phyloP scores from a whole-genome alignment of 2,329 filamentous ascomycete species.

The Podosphaera fusca region DNA sequence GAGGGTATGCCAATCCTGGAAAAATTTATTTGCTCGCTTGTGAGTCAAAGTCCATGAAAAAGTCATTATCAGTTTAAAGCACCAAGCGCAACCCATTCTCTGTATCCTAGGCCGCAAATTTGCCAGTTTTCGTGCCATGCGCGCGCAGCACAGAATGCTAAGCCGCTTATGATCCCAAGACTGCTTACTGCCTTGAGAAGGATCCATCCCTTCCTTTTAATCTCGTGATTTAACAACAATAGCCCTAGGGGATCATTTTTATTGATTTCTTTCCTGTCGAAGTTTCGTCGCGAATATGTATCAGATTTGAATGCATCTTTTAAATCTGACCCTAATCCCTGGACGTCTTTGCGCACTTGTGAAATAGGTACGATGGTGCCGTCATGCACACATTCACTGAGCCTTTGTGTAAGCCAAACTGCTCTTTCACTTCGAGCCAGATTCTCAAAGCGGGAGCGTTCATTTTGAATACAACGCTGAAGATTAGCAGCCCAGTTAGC shows the following conservation, averaged over 20 bases:
- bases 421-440: slow-evolving; percentile 39
- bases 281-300: slow-evolving; percentile 5
- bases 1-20: too few relatives aligned
- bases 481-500: slow-evolving; percentile 67
- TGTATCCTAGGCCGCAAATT: slow-evolving; percentile 6
- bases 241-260: slow-evolving; percentile 57
- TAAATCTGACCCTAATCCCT: slow-evolving; percentile 4
- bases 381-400: slow-evolving; percentile 44
- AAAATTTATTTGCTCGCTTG: too few relatives aligned
- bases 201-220: slow-evolving; percentile 41
- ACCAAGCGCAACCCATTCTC: slow-evolving; percentile 10
- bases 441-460: slow-evolving; percentile 44
- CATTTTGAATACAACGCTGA: slow-evolving; percentile 50
- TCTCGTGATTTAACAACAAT: slow-evolving; percentile 40
- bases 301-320: slow-evolving; percentile 8
- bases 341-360: slow-evolving; percentile 9
- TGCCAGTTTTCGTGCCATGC: slow-evolving; percentile 6
- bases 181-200: slow-evolving; percentile 53
- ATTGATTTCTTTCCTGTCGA: slow-evolving; percentile 1
- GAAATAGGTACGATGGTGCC: slow-evolving; percentile 34
- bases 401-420: slow-evolving; percentile 41
- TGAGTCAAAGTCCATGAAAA: too few relatives aligned
- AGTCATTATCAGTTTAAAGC: slow-evolving; percentile 6
- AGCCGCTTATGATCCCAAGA: slow-evolving; percentile 48
- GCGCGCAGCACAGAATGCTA: slow-evolving; percentile 37